Conservation (phyloP, 2,329 filamentous ascomycete genomes). For the Cyanodermella asteris region DNA sequence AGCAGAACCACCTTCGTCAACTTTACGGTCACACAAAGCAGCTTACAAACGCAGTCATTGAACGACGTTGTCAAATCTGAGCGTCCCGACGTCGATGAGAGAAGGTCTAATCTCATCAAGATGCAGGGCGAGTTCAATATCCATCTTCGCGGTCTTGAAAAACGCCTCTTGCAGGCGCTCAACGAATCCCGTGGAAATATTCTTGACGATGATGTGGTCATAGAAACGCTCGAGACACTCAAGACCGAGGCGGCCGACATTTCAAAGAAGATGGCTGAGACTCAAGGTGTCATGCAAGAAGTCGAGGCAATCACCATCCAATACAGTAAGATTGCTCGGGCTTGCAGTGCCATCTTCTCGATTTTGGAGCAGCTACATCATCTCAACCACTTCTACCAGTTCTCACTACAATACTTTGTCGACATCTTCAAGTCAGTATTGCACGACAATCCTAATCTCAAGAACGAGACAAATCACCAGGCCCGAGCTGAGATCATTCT, state of each 20-base stretch:
- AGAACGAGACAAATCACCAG: conserved; percentile 50
- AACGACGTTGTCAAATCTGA: conserved; percentile 96
- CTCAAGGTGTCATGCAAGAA: conserved; percentile 93
- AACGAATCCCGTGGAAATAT: conserved; percentile 97
- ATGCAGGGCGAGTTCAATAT: conserved; percentile 97
- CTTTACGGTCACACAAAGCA: conserved; percentile 97
- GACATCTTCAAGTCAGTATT: conserved; percentile 93
- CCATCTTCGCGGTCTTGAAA: conserved; percentile 89
- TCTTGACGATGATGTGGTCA: conserved; percentile 92
- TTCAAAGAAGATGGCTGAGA: conserved; percentile 85
- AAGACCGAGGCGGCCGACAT: conserved; percentile 97
- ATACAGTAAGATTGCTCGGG: conserved; percentile 79
- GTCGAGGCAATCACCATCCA: conserved; percentile 89
- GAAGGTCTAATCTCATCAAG: conserved; percentile 92
- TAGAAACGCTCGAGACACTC: conserved; percentile 88
- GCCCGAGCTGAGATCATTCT: conserved; percentile 74
- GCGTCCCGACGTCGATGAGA: conserved; percentile 88
- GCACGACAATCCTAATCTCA: conserved; percentile 52
- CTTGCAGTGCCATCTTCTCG: conserved; percentile 93
- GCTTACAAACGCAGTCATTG: conserved; percentile 89
- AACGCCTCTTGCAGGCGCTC: conserved; percentile 75
- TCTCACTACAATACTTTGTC: conserved; percentile 93
- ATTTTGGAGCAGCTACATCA: conserved; percentile 94
- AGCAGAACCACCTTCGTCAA: conserved; percentile 98
- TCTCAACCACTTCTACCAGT: conserved; percentile 98